phyloP scores from a whole-genome alignment of 805 yeast genomes.

The Cyberlindnera bimundalis region DNA sequence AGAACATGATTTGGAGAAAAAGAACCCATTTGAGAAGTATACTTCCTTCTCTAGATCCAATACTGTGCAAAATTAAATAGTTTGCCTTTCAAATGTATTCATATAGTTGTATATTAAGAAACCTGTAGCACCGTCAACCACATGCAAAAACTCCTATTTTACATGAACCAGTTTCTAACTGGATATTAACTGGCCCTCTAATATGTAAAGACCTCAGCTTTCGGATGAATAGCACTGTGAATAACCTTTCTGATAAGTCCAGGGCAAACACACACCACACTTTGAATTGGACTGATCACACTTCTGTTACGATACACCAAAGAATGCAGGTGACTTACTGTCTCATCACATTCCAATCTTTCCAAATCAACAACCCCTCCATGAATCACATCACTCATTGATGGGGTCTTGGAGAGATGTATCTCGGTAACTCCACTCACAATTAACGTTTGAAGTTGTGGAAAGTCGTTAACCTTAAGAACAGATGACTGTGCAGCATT shows the following conservation, averaged over 20 bases:
- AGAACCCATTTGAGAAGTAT: conserved; percentile 59
- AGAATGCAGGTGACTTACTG: conserved; percentile 4
- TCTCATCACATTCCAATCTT: conserved; percentile 13
- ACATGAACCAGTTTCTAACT: too few relatives aligned
- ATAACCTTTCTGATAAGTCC: conserved; percentile 8
- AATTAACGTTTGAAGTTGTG: conserved; percentile 1
- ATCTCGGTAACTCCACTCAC: conserved; percentile 8
- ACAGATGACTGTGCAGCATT: background rate
- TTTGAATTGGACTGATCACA: conserved; percentile 7
- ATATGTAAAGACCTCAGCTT: conserved; percentile 2
- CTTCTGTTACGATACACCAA: conserved; percentile 9
- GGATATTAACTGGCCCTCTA: background rate
- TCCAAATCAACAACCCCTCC: conserved; percentile 14
- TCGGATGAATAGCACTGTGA: conserved; percentile 2
- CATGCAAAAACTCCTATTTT: too few relatives aligned
- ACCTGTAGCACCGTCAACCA: too few relatives aligned
- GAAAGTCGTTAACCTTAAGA: background rate
- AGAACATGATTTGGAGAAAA: conserved; percentile 59
- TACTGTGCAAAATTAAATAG: too few relatives aligned
- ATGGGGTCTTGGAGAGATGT: conserved; percentile 4
- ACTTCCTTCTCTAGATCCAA: conserved; percentile 51
- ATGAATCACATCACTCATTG: conserved; percentile 7
- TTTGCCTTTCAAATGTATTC: too few relatives aligned
- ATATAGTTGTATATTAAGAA: too few relatives aligned
- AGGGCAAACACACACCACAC: conserved; percentile 9